Conservation (phyloP, 169 alveolate genomes). For the Plasmodium yoelii region DNA sequence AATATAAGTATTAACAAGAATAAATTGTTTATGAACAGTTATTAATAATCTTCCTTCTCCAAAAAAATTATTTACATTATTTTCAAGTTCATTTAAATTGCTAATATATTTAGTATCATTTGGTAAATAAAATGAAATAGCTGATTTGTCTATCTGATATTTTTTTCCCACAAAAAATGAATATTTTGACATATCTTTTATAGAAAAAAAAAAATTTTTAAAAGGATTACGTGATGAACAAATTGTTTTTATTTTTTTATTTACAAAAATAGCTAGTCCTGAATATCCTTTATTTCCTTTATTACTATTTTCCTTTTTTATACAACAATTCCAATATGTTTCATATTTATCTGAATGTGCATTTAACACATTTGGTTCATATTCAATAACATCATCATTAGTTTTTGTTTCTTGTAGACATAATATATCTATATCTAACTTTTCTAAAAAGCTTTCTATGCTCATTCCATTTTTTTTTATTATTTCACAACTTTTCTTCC, state of each 20-base stretch:
- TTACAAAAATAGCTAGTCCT: conserved; percentile 63
- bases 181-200: conserved; percentile 5
- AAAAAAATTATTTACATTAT: conserved; percentile 15
- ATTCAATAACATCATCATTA: conserved; percentile 42
- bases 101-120: not conserved
- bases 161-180: conserved; percentile 15
- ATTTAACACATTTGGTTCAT: conserved; percentile 41
- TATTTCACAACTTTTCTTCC: conserved; percentile 76
- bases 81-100: conserved; percentile 1
- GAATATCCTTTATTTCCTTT: conserved; percentile 56
- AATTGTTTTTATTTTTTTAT: conserved; percentile 14
- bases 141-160: conserved; percentile 21
- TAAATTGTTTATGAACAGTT: conserved; percentile 59
- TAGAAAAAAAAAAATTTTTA: conserved; percentile 41
- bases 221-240: conserved; percentile 45
- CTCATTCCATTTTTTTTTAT: conserved; percentile 47
- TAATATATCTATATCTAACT: conserved; percentile 65
- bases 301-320: conserved; percentile 17
- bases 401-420: conserved; percentile 78
- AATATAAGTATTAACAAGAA: conserved; percentile 68
- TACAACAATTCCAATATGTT: conserved; percentile 66
- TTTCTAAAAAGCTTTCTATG: conserved; percentile 32
- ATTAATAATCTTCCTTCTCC: conserved; percentile 75
- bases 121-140: conserved; percentile 30
- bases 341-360: conserved; percentile 67